Evolutionary conservation across 2,329 filamentous ascomycete species (phyloP).

Genomic region (Paracorniculantispora psalliotae): DNA sequence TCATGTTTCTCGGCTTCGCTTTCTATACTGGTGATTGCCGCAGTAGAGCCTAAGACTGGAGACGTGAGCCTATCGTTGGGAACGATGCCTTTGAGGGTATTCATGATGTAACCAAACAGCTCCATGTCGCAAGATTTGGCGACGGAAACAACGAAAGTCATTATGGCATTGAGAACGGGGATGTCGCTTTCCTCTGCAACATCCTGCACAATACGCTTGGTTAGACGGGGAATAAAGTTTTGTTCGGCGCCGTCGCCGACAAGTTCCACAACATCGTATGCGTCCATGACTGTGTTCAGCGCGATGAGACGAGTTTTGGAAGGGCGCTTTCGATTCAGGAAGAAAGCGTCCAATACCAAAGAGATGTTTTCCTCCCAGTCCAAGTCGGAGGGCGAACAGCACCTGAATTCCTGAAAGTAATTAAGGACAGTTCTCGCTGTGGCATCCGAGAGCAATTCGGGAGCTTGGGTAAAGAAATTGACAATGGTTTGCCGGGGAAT

Average conservation of each 20-base stretch:
- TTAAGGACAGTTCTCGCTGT: slow-evolving; percentile 60
- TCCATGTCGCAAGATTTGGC: slow-evolving; percentile 53
- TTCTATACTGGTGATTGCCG: slow-evolving; percentile 21
- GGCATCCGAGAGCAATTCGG: slow-evolving; percentile 58
- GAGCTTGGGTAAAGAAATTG: slow-evolving; percentile 59
- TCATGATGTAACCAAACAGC: slow-evolving; percentile 55
- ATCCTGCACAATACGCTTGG: slow-evolving; percentile 56
- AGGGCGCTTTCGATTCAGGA: slow-evolving; percentile 56
- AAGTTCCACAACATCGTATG: slow-evolving; percentile 54
- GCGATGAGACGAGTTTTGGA: slow-evolving; percentile 58
- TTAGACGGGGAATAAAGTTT: slow-evolving; percentile 53
- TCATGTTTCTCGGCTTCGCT: slow-evolving; percentile 17
- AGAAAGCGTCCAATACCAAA: slow-evolving; percentile 58
- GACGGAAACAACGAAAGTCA: slow-evolving; percentile 60
- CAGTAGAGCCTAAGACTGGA: slow-evolving; percentile 30
- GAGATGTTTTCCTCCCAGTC: slow-evolving; percentile 62
- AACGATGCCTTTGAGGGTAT: slow-evolving; percentile 47
- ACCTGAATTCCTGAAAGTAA: slow-evolving; percentile 63
- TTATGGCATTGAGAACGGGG: slow-evolving; percentile 58
- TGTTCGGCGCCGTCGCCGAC: slow-evolving; percentile 55
- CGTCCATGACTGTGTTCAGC: slow-evolving; percentile 54
- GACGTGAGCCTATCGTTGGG: slow-evolving; percentile 43
- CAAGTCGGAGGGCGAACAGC: slow-evolving; percentile 65
- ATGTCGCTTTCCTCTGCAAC: slow-evolving; percentile 61
- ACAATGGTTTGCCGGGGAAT: slow-evolving; percentile 63